These are phyloP conservation scores for Fusarium tricinctum DNA, from an alignment of 2,329 filamentous ascomycete species.

Conservation along the genomic window DNA sequence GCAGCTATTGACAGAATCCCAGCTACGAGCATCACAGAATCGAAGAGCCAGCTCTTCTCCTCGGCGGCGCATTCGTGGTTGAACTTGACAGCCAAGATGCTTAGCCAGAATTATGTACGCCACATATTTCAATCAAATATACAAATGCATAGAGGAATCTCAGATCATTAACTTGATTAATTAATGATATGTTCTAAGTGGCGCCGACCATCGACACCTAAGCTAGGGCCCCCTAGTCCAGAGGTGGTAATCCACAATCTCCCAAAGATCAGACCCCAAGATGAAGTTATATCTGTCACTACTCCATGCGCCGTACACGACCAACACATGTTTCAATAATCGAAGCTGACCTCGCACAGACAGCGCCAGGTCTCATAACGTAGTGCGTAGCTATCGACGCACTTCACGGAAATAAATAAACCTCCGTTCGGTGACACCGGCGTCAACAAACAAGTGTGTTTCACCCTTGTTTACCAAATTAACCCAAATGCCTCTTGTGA, in stretches of 20 bases:
- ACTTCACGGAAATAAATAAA: conserved; percentile 39
- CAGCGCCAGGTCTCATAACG: conserved; percentile 13
- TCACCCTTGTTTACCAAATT: conserved; percentile 8
- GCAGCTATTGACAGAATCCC: conserved; percentile 50
- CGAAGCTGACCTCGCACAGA: conserved; percentile 31
- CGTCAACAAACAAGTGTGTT: conserved; percentile 15
- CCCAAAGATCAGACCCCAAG: conserved; percentile 24
- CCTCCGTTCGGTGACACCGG: conserved; percentile 24
- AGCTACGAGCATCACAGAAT: conserved; percentile 84
- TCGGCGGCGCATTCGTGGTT: conserved; percentile 79
- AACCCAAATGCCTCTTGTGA: neutral
- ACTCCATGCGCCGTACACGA: neutral
- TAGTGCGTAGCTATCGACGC: neutral
- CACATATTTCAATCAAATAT: neutral
- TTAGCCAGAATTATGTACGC: conserved; percentile 1
- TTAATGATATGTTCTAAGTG: conserved; percentile 24
- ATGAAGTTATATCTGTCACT: conserved; percentile 22
- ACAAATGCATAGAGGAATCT: neutral
- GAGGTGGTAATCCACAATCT: conserved; percentile 24
- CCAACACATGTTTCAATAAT: conserved; percentile 23
- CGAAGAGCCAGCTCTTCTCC: conserved; percentile 82
- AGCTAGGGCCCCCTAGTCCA: conserved; percentile 21
- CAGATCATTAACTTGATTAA: conserved; percentile 29
- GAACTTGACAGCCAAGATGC: conserved; percentile 50
- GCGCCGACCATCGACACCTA: conserved; percentile 7